Evolutionary conservation across 129 eudicot genomes (phyloP).

Genomic region (Pulicaria dysenterica): DNA sequence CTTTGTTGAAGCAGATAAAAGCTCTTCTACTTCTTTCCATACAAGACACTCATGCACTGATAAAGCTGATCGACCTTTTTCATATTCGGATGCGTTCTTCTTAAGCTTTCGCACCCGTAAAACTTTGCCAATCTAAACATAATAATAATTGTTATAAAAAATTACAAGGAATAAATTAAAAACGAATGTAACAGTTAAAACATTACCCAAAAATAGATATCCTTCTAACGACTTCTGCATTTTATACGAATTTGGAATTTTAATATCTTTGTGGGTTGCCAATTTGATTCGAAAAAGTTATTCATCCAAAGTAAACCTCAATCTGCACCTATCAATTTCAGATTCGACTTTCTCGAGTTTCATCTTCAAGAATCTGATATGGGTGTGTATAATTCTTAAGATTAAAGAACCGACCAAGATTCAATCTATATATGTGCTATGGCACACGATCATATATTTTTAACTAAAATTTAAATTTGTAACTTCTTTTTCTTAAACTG

Average conservation of each 20-base stretch:
- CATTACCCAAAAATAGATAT: neutral
- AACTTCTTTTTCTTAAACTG: too few species aligned
- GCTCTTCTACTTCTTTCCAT: constrained; percentile 60
- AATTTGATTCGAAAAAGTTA: too few species aligned
- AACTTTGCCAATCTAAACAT: constrained; percentile 69
- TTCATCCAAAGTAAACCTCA: neutral
- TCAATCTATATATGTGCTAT: too few species aligned
- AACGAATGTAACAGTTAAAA: neutral
- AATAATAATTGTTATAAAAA: neutral
- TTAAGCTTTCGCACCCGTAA: constrained; percentile 67
- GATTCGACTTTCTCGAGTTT: too few species aligned
- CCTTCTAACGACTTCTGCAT: neutral
- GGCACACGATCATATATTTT: too few species aligned
- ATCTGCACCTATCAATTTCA: neutral
- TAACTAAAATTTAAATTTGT: too few species aligned
- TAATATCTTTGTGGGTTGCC: too few species aligned
- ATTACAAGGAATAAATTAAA: neutral
- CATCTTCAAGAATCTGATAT: too few species aligned
- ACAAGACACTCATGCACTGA: constrained; percentile 57
- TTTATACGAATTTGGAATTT: neutral
- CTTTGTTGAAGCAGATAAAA: constrained; percentile 59
- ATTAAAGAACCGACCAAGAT: too few species aligned
- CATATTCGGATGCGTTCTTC: constrained; percentile 42
- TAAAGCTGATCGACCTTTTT: constrained; percentile 49
- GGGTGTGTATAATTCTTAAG: too few species aligned